These are phyloP conservation scores for Phytopythium aichiense DNA, from an alignment of 352 stramenopile genomes.

Conservation along the genomic window DNA sequence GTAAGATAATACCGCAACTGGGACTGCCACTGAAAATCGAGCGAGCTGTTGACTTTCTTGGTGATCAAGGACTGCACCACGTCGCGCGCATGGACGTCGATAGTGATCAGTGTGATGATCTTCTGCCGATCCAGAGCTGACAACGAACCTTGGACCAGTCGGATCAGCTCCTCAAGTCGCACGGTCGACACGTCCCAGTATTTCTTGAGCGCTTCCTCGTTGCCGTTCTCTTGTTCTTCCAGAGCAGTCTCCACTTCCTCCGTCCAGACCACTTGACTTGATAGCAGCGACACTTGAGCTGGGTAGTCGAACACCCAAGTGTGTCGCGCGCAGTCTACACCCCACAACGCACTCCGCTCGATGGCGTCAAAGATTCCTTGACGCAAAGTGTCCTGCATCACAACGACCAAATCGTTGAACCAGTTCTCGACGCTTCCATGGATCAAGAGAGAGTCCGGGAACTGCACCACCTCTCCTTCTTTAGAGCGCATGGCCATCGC, in stretches of 20 bases:
- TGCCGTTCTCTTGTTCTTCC: constrained; percentile 93
- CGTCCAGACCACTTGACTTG: constrained; percentile 93
- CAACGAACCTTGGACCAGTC: constrained; percentile 88
- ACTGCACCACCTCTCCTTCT: constrained; percentile 90
- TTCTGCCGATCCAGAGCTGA: constrained; percentile 79
- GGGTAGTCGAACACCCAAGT: constrained; percentile 91
- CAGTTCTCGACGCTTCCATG: constrained; percentile 91
- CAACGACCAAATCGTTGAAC: constrained; percentile 93
- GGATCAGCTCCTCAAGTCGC: constrained; percentile 91
- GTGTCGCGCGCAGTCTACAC: constrained; percentile 71
- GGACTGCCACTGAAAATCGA: constrained; percentile 95
- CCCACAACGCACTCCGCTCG: constrained; percentile 92
- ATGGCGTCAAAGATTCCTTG: constrained; percentile 88
- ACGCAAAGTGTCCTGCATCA: constrained; percentile 91
- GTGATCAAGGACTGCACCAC: constrained; percentile 91
- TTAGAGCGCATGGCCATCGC: constrained; percentile 94
- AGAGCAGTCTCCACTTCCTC: constrained; percentile 89
- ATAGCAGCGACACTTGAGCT: constrained; percentile 76
- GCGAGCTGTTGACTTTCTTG: constrained; percentile 90
- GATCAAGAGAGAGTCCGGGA: constrained; percentile 72
- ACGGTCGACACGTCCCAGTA: constrained; percentile 91
- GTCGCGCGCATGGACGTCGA: constrained; percentile 95
- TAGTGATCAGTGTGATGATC: constrained; percentile 97
- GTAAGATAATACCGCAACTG: constrained; percentile 93
- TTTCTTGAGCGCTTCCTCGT: constrained; percentile 94